A percentile compares a stretch with the other conserved stretches of the same genome.
Evolutionary conservation across 768 basidiomycete genomes (phyloP).

Genomic region (Candolleomyces aberdarensis): DNA sequence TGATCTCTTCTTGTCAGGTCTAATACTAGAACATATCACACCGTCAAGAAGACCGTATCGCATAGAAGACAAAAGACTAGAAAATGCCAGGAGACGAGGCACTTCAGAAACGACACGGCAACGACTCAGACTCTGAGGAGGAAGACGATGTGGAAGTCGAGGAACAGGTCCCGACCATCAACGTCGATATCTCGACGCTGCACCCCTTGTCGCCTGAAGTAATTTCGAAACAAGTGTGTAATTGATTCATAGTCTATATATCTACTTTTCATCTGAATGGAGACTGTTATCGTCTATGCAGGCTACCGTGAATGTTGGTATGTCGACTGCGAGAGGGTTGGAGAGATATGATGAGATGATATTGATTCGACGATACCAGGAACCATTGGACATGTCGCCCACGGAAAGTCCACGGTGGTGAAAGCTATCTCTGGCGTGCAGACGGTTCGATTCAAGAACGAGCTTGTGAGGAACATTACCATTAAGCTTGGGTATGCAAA

Average conservation of each 20-base stretch:
- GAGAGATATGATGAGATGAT: not conserved
- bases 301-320: constrained; percentile 95
- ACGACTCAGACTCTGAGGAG: constrained; percentile 69
- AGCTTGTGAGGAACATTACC: constrained; percentile 97
- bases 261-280: not conserved
- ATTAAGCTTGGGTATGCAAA: constrained; percentile 99
- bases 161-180: constrained; percentile 59
- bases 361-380: constrained; percentile 41
- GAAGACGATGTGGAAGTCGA: constrained; percentile 60
- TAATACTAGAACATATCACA: too few species aligned
- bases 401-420: constrained; percentile 95
- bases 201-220: constrained; percentile 88
- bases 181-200: constrained; percentile 78
- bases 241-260: not conserved
- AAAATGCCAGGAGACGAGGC: constrained; percentile 71
- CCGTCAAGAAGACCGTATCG: too few species aligned
- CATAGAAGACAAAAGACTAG: not conserved
- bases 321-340: not conserved
- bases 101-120: constrained; percentile 50
- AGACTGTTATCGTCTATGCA: constrained; percentile 26
- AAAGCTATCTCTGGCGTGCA: constrained; percentile 98
- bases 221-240: constrained; percentile 83
- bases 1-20: constrained; percentile 4
- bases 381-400: constrained; percentile 98
- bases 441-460: constrained; percentile 99